These are phyloP conservation scores for Helminthosporium solani DNA, from an alignment of 2,329 filamentous ascomycete genomes.

Conservation along the genomic window DNA sequence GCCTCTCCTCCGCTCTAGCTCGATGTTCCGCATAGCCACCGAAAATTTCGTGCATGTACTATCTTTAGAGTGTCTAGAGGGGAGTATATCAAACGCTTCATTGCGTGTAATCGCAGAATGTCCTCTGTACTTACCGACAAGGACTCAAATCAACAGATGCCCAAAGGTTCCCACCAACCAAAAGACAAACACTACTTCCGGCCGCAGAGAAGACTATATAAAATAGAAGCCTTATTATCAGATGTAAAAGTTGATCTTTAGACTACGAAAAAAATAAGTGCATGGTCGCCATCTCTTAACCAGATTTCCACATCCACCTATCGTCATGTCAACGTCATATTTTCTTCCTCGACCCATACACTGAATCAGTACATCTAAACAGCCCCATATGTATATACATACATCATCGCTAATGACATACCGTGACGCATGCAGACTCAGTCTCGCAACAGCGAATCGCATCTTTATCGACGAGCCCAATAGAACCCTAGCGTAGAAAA, in stretches of 20 bases:
- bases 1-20: conserved; percentile 18
- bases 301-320: not conserved
- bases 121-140: conserved; percentile 25
- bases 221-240: conserved; percentile 36
- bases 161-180: conserved; percentile 2
- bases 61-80: conserved; percentile 38
- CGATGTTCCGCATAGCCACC: conserved; percentile 22
- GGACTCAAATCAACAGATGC: conserved; percentile 3
- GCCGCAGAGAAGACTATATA: conserved; percentile 32
- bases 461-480: conserved; percentile 56
- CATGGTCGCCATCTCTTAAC: not conserved
- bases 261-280: conserved; percentile 29
- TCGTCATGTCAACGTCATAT: conserved; percentile 27
- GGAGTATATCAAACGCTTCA: conserved; percentile 15
- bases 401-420: not conserved
- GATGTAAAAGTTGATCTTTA: conserved; percentile 33
- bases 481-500: conserved; percentile 58
- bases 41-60: conserved; percentile 35
- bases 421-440: conserved; percentile 39
- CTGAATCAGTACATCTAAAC: conserved; percentile 17
- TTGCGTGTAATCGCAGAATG: conserved; percentile 13
- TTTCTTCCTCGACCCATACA: conserved; percentile 34
- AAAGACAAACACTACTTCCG: conserved; percentile 34
- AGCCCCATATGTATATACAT: too few species aligned
- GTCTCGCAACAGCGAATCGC: conserved; percentile 51